Base-by-base conservation (phyloP, 805 yeast species). In the Cyberlindnera sargentensis region DNA sequence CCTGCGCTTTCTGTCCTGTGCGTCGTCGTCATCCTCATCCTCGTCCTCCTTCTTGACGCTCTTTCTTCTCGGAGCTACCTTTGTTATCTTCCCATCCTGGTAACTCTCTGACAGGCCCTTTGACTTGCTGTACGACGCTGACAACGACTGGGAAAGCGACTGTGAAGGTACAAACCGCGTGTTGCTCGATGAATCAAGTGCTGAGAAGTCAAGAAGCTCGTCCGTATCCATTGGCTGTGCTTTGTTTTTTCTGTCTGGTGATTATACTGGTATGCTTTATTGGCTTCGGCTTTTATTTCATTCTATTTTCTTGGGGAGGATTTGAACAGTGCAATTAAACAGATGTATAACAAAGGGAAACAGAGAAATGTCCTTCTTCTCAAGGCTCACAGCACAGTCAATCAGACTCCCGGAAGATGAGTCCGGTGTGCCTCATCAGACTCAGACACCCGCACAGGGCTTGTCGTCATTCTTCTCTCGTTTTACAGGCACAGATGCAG, bases 1-100 rank as follows among this genome's bases (percentile, higher is more conserved):
- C 41, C 78, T 61, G 44, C 79, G 67, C 50, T 71, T 72, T 8
- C 80, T 57, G 44, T 72, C 76, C 6, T 66, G 56, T 3, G 47
- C 49, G 37, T 65, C 71, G n/a, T 54, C 64, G 25, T 57, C 51
- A 9, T 49, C 55, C 23, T 50, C 53, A 23, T 49, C 50, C 25
- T 46, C 50, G 9, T 39, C 48, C n/a, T 31, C 46, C 26, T 45
- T 49, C 15, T 41, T 46, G 4, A 45, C 27, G 7, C 52, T 47
- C 37, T 55, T 54, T 24, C 60, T 48, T 39, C 58, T 50, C 3
- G 44, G 39, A 6, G 49, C 43, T 34, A 38, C 49, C 36, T 56
- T 50, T 15, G 56, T 46, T 27, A 51, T 47, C 42, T 55, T 50
- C 8, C 52, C 49, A 31, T 52, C 55, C 9, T 34, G 46, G 34